Conservation (phyloP, 225 moss, liverwort and hornwort species). For the Climacium dendroides region DNA sequence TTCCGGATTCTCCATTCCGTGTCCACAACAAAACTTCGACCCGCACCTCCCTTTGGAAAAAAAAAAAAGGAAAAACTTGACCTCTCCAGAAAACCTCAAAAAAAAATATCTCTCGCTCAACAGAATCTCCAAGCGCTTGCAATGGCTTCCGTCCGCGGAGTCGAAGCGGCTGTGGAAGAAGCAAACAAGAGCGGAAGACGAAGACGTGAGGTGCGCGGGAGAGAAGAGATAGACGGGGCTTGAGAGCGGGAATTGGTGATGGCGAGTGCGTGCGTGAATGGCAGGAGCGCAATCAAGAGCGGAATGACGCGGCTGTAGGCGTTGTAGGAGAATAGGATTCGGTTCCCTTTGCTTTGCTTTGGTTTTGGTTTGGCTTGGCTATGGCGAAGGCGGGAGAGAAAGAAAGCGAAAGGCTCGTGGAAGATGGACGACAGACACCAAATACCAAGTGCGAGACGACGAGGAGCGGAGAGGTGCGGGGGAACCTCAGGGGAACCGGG, state of each 20-base stretch:
- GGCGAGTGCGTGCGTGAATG: background rate
- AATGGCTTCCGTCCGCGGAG: background rate
- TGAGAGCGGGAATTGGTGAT: background rate
- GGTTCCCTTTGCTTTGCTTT: background rate
- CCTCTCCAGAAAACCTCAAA: background rate
- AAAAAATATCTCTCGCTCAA: background rate
- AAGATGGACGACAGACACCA: background rate
- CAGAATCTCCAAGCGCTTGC: background rate
- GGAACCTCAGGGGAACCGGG: background rate
- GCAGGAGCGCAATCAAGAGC: background rate
- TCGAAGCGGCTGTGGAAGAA: background rate
- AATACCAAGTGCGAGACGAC: background rate
- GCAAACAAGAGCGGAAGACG: background rate
- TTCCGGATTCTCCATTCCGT: constrained; percentile 25
- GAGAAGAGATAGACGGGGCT: background rate
- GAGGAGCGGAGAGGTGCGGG: background rate
- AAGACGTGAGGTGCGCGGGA: background rate
- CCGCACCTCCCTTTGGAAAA: background rate
- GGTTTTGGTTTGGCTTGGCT: background rate
- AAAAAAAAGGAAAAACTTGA: background rate
- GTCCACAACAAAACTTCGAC: background rate
- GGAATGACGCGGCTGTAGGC: background rate
- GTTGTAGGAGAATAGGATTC: background rate
- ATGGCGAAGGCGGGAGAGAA: background rate
- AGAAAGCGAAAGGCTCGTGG: background rate